Conservation (phyloP, 192 early-diverging fungal species). For the Coemansia umbellata region DNA sequence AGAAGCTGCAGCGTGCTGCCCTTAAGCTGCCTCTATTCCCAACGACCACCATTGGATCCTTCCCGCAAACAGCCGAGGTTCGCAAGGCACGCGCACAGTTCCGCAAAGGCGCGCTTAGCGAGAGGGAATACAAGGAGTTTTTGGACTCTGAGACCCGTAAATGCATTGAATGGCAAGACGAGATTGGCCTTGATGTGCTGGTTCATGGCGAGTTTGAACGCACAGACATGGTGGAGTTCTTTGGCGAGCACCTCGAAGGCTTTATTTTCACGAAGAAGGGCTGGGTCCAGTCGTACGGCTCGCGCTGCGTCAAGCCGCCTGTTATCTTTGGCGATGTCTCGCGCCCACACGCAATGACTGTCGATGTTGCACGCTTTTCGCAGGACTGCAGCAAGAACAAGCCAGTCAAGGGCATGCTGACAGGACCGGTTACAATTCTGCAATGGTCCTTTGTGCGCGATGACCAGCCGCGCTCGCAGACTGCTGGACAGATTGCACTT, state of each 20-base stretch:
- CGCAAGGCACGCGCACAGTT: slow-evolving; percentile 86
- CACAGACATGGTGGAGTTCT: slow-evolving; percentile 95
- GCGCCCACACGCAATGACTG: slow-evolving; percentile 90
- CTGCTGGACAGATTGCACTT: slow-evolving; percentile 87
- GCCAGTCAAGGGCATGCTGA: slow-evolving; percentile 99
- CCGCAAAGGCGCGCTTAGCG: slow-evolving; percentile 74
- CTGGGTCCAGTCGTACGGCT: slow-evolving; percentile 97
- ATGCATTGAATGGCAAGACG: slow-evolving; percentile 86
- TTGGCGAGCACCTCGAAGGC: slow-evolving; percentile 91
- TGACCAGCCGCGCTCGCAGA: slow-evolving; percentile 82
- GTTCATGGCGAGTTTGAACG: slow-evolving; percentile 99
- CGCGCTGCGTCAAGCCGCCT: slow-evolving; percentile 95
- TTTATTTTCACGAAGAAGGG: slow-evolving; percentile 94
- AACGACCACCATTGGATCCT: slow-evolving; percentile 96
- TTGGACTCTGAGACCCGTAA: slow-evolving; percentile 82
- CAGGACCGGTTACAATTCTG: slow-evolving; percentile 95
- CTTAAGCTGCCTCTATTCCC: slow-evolving; percentile 89
- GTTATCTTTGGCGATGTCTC: slow-evolving; percentile 96
- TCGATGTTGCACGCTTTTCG: slow-evolving; percentile 77
- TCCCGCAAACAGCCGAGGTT: slow-evolving; percentile 97
- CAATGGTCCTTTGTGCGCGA: slow-evolving; percentile 99
- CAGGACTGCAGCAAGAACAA: slow-evolving; percentile 77
- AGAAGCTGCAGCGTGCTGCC: slow-evolving; percentile 64
- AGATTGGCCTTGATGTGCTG: slow-evolving; percentile 85
- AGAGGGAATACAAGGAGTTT: slow-evolving; percentile 72